Base-by-base conservation (phyloP, 768 basidiomycete genomes). In the Lactifluus piperatus region DNA sequence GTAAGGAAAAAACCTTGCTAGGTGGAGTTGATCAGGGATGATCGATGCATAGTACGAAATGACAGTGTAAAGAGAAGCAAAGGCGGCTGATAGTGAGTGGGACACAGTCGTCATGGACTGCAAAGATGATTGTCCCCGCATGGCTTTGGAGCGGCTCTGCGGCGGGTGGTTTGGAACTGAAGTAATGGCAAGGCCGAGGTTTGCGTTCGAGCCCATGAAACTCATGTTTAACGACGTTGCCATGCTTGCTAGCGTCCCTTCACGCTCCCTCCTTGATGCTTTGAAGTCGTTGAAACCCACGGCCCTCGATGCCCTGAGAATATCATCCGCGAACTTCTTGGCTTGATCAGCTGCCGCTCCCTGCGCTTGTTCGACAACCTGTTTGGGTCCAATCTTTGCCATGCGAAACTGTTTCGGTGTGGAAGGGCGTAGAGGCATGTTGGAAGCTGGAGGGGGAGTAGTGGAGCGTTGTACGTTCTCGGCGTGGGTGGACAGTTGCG, bases 331-430 rank as follows among this genome's bases (percentile, higher is more conserved):
- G 50, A 86, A 78, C 63, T 73, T 77, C 14, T 74, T 75, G 16
- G 71, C 69, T 49, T 83, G 79, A 44, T 82, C 80, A 0, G 74
- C 70, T 20, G 73, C 72, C 41, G 75, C 73, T 54, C 81, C 83
- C 27, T 77, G 77, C 3, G 74, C 84, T 56, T 82, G 77, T 34
- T 88, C 86, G 1, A 86, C 85, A 13, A 85, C 80, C 24, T 87
- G 83, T 48, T 76, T 76, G 62, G 85, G 82, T 1, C 80, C 83
- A 13, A 84, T 69, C 47, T 76, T 68, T 13, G 71, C 75, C 30
- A 84, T 68, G 14, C 79, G 74, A 34, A 79, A 81, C 51, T 71
- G 73, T 6, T 64, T 62, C n/a, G 64, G 54, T 5, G 70, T 54
- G 26, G 64, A 58, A 16, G 64, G 39, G 22, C 53, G 51, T 20